These are phyloP conservation scores for Corchorus capsularis DNA, from an alignment of 345 rosid genomes.

Conservation along the genomic window DNA sequence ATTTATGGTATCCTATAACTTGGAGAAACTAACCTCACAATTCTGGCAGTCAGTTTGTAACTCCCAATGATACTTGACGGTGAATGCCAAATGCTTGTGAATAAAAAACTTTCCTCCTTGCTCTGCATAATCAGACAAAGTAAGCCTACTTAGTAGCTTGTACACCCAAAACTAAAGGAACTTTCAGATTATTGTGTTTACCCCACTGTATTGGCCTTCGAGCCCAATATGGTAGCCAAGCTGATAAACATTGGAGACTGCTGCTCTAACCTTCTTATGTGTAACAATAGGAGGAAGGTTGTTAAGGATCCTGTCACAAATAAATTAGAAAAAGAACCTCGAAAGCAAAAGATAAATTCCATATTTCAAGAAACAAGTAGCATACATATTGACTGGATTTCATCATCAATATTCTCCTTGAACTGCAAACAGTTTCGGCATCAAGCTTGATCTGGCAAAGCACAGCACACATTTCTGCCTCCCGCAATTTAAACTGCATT, in stretches of 20 bases:
- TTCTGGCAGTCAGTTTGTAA: slow-evolving; percentile 77
- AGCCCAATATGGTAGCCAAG: slow-evolving; percentile 92
- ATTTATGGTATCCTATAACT: background rate
- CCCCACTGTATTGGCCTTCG: slow-evolving; percentile 90
- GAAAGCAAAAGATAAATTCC: too few species aligned
- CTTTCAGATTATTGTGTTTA: slow-evolving; percentile 31
- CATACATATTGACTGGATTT: too few species aligned
- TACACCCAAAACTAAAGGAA: slow-evolving; percentile 11
- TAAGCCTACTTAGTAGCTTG: slow-evolving; percentile 23
- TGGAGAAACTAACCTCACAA: slow-evolving; percentile 67
- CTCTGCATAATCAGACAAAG: slow-evolving; percentile 39
- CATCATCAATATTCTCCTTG: too few species aligned
- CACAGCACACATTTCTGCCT: too few species aligned
- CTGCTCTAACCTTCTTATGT: slow-evolving; percentile 67
- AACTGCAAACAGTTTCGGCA: too few species aligned
- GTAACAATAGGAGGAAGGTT: too few species aligned
- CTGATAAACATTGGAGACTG: slow-evolving; percentile 73
- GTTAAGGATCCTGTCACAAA: too few species aligned
- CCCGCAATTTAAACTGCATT: too few species aligned
- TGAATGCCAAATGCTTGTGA: slow-evolving; percentile 88
- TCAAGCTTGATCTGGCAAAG: too few species aligned
- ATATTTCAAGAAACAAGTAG: too few species aligned
- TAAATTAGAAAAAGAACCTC: too few species aligned
- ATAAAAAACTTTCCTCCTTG: slow-evolving; percentile 84
- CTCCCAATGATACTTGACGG: slow-evolving; percentile 87